Conservation (phyloP, 2,329 filamentous ascomycete genomes). For the Trichoderma pleuroti region DNA sequence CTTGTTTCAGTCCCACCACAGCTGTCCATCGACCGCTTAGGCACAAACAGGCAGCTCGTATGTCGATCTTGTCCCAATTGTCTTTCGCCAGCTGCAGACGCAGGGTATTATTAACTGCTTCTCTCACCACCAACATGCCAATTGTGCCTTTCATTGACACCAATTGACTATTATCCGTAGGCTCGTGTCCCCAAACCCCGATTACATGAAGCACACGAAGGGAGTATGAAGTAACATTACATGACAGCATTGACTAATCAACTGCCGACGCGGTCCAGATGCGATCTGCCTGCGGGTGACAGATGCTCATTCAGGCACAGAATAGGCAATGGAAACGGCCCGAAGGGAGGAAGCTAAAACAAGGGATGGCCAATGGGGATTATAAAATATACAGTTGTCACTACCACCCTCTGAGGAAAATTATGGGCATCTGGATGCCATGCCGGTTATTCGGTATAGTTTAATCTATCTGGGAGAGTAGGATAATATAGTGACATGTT, state of each 20-base stretch:
- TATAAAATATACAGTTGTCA: neutral
- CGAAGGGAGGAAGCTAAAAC: neutral
- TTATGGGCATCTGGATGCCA: neutral
- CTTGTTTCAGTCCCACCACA: neutral
- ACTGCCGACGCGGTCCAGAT: neutral
- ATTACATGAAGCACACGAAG: neutral
- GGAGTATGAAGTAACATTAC: neutral
- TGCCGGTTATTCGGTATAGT: neutral
- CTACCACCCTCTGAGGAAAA: neutral
- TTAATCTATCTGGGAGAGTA: neutral
- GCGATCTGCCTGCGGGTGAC: neutral
- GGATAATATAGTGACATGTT: neutral
- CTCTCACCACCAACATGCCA: neutral
- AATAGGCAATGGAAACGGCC: conserved; percentile 2
- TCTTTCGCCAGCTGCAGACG: neutral
- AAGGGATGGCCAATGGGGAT: neutral
- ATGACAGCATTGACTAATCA: neutral
- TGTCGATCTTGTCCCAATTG: neutral
- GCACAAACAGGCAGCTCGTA: conserved; percentile 7
- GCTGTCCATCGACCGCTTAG: neutral
- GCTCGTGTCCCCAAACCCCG: neutral
- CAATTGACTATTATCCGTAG: conserved; percentile 5
- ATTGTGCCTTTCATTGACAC: neutral
- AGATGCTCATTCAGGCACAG: neutral
- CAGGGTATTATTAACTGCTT: neutral